Base-by-base conservation (phyloP, 2,329 filamentous ascomycete genomes). In the Cyphellophora europaea region DNA sequence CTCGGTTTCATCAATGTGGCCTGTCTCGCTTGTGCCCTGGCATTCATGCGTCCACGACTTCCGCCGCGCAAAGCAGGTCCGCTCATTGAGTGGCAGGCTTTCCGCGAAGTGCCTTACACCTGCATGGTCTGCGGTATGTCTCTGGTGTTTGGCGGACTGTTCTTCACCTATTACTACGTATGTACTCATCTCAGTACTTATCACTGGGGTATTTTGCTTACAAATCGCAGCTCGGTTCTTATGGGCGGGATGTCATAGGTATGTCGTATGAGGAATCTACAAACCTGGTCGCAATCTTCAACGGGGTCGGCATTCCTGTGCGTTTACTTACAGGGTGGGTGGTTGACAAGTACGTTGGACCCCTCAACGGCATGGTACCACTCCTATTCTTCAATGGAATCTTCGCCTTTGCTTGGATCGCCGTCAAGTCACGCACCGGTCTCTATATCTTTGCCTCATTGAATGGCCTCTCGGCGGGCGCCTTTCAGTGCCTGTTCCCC, bases 401-500 rank as follows among this genome's bases (percentile, higher is more conserved):
- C 4, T 49, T 69, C 13, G 47, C 65, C 2, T 71, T 72, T 39
- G 62, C 59, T 44, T 84, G 79, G 79, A 69, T 72, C 12, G 69
- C 63, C 2, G 72, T 85, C 5, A 42, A 52, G 1, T 57, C 58
- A 11, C 53, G 66, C 1, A 32, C 57, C 0, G 67, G 69, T 0
- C 57, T 84, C 17, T 82, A 81, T 48, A 65, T 62, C 1, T 85
- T 81, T 67, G 61, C 72, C 0, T 59, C 66, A 0, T 65, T 79
- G 37, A 82, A 80, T 50, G 82, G 82, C 1, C 64, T 82, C 32
- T 69, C 69, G 2, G 74, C 69, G 0, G 78, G 77, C 0, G 75
- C 67, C 0, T 71, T 83, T 34, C 79, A 83, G 55, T 69, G 70
- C 8, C 53, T 85, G 8, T 82, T 83, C 47, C 79, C 80, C 0